Percentiles rank a stretch among this genome's conserved stretches.
phyloP scores from a whole-genome alignment of 2,329 filamentous ascomycete genomes.

The Ophiocordyceps camponoti-rufipedis region DNA sequence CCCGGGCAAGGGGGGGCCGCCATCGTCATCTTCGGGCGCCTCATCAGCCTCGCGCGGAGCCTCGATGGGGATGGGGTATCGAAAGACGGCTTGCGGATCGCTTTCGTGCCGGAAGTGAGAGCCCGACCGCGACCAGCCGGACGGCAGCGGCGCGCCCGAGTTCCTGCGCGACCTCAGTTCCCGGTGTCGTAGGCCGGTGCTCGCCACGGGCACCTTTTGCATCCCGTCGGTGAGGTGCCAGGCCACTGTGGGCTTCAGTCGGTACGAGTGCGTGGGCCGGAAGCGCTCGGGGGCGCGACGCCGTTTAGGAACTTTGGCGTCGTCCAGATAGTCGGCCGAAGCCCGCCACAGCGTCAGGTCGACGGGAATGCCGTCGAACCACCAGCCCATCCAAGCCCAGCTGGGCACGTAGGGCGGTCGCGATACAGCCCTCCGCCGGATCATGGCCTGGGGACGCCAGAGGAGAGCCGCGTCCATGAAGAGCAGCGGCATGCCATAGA shows the following conservation, averaged over 20 bases:
- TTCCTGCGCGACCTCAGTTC: constrained; percentile 17
- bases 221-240: constrained; percentile 22
- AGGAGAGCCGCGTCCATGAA: constrained; percentile 25
- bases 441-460: constrained; percentile 24
- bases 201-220: constrained; percentile 15
- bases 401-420: constrained; percentile 21
- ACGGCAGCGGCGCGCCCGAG: constrained; percentile 13
- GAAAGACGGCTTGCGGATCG: constrained; percentile 19
- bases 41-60: constrained; percentile 9
- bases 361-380: constrained; percentile 23
- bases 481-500: constrained; percentile 27
- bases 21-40: constrained; percentile 10
- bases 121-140: constrained; percentile 20
- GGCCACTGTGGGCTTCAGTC: constrained; percentile 17
- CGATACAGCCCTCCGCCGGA: constrained; percentile 18
- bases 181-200: constrained; percentile 19
- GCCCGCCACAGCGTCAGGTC: constrained; percentile 24
- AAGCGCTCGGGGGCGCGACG: constrained; percentile 16
- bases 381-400: constrained; percentile 31
- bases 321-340: constrained; percentile 23
- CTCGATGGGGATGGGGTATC: constrained; percentile 22
- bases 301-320: constrained; percentile 13
- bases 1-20: constrained; percentile 16
- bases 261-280: constrained; percentile 17
- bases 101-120: constrained; percentile 20